Evolutionary conservation across 78 protist species (phyloP), one percentile per base, ranked within the genome.

Genomic region (Pigoraptor vietnamica): DNA sequence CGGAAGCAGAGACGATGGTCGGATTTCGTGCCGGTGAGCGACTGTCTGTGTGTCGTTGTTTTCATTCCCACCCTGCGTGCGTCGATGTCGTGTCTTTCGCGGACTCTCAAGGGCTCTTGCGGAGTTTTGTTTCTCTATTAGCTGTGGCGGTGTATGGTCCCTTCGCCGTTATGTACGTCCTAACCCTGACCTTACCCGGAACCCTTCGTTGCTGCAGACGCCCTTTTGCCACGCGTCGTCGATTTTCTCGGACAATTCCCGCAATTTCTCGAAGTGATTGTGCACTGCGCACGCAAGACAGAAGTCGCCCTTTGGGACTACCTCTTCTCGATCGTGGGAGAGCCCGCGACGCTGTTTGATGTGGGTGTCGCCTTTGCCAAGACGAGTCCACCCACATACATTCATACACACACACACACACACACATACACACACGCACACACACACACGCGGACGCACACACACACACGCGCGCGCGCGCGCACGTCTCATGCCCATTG

Each of bases 211-310:
- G n/a, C n/a, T 84, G 39, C 38, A 88, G 94, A 92, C 36, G 92
- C 90, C 36, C 40, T 79, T 24, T 79, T 92, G n/a, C 91, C 91
- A 6, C 37, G 33, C 35, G 91, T 92, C 32, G 79, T 92, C 2
- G 48, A 87, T 1, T 92, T 87, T 40, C 23, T 92, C 37, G 33
- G 23, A 39, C 79, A n/a, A 1, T 92, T 79, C 36, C 91, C 91
- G 19, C 89, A 92, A 29, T 92, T 29, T 24, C 84, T 88, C 0
- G 94, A 88, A 6, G 91, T 92, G 32, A 34, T 92, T 81, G 94
- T 81, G 25, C 94, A 92, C 40, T 92, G 94, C 32, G 94, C 94
- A 29, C 91, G 94, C 84, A 92, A 92, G 81, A 92, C 92, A 10
- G 94, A 92, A 35, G 91, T 92, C 24, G 86, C 83, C 33, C 10